A percentile compares a stretch with the other conserved stretches of the same genome.
Conservation (phyloP, 176 grass and related monocot species). For the Musa beccarii region DNA sequence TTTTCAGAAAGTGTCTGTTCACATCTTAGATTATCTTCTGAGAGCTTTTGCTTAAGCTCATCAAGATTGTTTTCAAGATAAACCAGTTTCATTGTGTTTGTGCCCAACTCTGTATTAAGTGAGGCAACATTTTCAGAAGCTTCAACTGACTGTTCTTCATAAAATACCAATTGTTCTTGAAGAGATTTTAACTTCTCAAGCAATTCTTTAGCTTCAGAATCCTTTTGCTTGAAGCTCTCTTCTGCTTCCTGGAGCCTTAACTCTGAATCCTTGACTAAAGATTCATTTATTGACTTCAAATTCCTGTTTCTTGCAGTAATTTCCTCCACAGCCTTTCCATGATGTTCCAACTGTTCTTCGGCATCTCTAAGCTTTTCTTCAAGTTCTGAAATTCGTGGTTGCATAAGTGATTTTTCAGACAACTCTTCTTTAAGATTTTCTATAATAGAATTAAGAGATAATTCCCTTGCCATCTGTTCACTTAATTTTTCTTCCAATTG, state of each 20-base stretch:
- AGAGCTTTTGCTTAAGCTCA: slow-evolving; percentile 36
- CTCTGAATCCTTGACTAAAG: slow-evolving; percentile 63
- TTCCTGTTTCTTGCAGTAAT: slow-evolving; percentile 61
- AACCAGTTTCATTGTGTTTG: slow-evolving; percentile 55
- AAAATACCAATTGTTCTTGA: slow-evolving; percentile 44
- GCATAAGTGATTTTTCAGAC: slow-evolving; percentile 52
- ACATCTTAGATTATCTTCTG: slow-evolving; percentile 47
- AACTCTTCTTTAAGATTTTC: slow-evolving; percentile 16
- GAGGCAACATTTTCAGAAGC: slow-evolving; percentile 45
- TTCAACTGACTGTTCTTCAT: slow-evolving; percentile 38
- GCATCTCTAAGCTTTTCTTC: slow-evolving; percentile 55
- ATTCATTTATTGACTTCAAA: slow-evolving; percentile 50
- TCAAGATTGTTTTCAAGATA: slow-evolving; percentile 45
- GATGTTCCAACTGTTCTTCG: slow-evolving; percentile 76
- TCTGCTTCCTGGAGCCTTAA: slow-evolving; percentile 46
- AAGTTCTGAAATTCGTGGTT: slow-evolving; percentile 72
- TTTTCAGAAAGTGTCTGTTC: slow-evolving; percentile 35
- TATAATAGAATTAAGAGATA: slow-evolving; percentile 15
- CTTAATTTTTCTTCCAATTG: slow-evolving; percentile 72
- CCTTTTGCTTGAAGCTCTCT: slow-evolving; percentile 45
- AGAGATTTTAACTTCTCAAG: slow-evolving; percentile 41
- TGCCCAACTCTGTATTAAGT: slow-evolving; percentile 63
- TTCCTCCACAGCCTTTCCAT: slow-evolving; percentile 52
- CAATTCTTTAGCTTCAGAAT: slow-evolving; percentile 35
- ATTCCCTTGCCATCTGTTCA: slow-evolving; percentile 19